Evolutionary conservation across 2,329 filamentous ascomycete species (phyloP).

Genomic region (Rhinocladiella similis): DNA sequence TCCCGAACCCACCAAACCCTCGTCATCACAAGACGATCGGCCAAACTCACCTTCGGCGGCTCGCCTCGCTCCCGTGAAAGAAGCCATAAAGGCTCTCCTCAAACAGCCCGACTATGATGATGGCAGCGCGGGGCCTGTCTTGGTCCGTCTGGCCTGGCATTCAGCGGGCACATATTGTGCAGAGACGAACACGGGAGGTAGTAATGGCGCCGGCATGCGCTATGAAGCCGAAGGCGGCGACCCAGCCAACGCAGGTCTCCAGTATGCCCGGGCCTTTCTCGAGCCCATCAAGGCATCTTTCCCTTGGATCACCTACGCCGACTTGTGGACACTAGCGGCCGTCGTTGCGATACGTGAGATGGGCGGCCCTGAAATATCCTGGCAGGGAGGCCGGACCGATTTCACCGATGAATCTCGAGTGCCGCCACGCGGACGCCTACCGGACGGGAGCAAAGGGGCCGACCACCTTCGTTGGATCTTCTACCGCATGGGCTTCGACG

Average conservation of each 20-base stretch:
- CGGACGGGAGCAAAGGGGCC: constrained; percentile 55
- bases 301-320: constrained; percentile 65
- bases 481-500: constrained; percentile 61
- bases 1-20: too few species aligned
- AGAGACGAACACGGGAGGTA: constrained; percentile 61
- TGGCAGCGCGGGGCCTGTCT: constrained; percentile 63
- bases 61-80: constrained; percentile 49
- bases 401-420: constrained; percentile 61
- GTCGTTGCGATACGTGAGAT: constrained; percentile 60
- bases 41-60: not conserved
- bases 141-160: constrained; percentile 66
- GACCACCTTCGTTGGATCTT: constrained; percentile 59
- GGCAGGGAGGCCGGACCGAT: constrained; percentile 61
- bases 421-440: constrained; percentile 58
- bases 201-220: constrained; percentile 66
- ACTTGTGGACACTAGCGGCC: constrained; percentile 65
- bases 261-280: constrained; percentile 64
- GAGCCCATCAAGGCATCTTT: constrained; percentile 61
- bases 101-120: constrained; percentile 65
- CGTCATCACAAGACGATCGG: too few species aligned
- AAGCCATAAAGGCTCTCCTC: constrained; percentile 55
- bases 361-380: constrained; percentile 59
- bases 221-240: constrained; percentile 66
- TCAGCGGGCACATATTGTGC: constrained; percentile 63
- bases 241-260: constrained; percentile 64